These are phyloP conservation scores for Populus tremula DNA, from an alignment of 345 rosid species.

Conservation along the genomic window DNA sequence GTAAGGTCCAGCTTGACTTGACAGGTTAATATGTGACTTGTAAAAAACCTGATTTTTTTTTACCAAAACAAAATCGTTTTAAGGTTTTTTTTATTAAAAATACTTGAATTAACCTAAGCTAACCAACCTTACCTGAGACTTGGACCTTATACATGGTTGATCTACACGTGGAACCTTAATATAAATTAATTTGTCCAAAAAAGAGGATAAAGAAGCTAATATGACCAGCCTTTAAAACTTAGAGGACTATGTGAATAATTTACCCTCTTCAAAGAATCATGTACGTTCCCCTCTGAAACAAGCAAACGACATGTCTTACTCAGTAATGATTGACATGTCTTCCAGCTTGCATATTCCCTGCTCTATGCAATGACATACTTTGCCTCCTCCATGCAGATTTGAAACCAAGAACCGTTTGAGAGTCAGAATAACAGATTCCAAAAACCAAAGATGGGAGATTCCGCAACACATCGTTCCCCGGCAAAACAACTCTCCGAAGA, in stretches of 20 bases:
- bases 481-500: constrained; percentile 14
- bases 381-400: constrained; percentile 4
- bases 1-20: too few species aligned
- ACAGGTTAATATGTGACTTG: accelerated
- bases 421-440: constrained; percentile 16
- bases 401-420: constrained; percentile 15
- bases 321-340: not conserved
- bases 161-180: too few species aligned
- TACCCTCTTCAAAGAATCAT: not conserved
- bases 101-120: too few species aligned
- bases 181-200: too few species aligned
- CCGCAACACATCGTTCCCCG: constrained; percentile 42
- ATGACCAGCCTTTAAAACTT: not conserved
- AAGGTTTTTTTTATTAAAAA: too few species aligned
- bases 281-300: not conserved
- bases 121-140: too few species aligned
- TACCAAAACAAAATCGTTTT: too few species aligned
- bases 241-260: not conserved
- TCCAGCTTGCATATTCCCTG: not conserved
- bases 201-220: not conserved
- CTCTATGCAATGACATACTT: not conserved
- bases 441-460: constrained; percentile 22
- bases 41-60: too few species aligned
- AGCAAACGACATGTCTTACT: not conserved
- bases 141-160: too few species aligned